A percentile compares a stretch with the other conserved stretches of the same genome.
These are phyloP conservation scores for Salmacisia buchloeana DNA, from an alignment of 1,284 basidiomycete species.

Conservation along the genomic window DNA sequence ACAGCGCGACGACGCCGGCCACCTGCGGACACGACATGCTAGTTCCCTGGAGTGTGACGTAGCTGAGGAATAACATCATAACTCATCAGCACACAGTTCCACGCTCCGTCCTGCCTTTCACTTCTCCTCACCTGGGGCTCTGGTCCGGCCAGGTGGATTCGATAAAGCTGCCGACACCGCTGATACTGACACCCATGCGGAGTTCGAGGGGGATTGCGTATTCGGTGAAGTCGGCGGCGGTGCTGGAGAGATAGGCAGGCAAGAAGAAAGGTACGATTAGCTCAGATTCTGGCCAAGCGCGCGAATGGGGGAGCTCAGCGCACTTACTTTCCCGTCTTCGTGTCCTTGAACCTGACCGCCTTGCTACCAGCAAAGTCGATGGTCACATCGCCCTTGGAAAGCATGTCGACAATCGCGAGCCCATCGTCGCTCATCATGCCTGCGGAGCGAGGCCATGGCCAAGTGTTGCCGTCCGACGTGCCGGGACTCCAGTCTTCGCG, in stretches of 20 bases:
- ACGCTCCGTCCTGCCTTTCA: not conserved
- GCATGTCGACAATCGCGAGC: slow-evolving; percentile 51
- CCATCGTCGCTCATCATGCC: slow-evolving; percentile 26
- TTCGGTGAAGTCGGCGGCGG: not conserved
- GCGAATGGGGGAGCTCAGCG: not conserved
- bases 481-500: slow-evolving; percentile 34
- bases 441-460: slow-evolving; percentile 21
- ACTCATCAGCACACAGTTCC: not conserved
- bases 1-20: slow-evolving; percentile 57
- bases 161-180: not conserved
- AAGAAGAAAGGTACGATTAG: not conserved
- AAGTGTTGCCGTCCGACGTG: slow-evolving; percentile 20
- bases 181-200: not conserved
- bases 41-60: not conserved
- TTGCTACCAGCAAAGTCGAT: slow-evolving; percentile 58
- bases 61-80: not conserved
- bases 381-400: slow-evolving; percentile 53
- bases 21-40: not conserved
- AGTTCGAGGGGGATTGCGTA: not conserved
- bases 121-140: no score
- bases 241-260: no score
- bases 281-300: not conserved
- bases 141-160: slow-evolving; percentile 41
- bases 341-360: slow-evolving; percentile 50
- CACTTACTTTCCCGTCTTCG: slow-evolving; percentile 59